Evolutionary conservation across 352 stramenopile genomes (phyloP), one percentile per base, ranked within the genome.

Genomic region (Pythium inflatum): DNA sequence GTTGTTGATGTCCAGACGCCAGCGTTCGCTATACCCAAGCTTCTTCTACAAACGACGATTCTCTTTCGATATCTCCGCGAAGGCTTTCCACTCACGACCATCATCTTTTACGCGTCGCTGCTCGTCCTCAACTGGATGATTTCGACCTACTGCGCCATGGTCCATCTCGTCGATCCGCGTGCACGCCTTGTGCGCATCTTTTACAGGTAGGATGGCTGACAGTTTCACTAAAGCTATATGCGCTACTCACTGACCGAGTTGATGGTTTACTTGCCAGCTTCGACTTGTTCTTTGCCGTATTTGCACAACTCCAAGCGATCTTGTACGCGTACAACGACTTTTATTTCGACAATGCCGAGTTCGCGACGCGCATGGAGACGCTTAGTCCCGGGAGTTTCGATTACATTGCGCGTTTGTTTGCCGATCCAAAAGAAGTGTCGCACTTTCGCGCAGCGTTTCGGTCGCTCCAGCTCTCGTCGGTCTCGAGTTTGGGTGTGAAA

Each of bases 271-370:
- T n/a, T n/a, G n/a, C n/a, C 33, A 50, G 34, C 8, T 89, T 87
- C 46, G 78, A 90, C 18, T 31, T 90, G 41, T 88, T 90, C 49
- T 90, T 90, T 62, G 82, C 78, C 3, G 82, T 85, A 16, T 87
- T 90, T 48, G 76, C 80, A 31, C 80, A 76, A 4, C 45, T 88
- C 1, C 55, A 79, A 22, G 76, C 85, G 14, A 58, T 90, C 2
- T 48, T 74, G 3, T 85, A 80, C 46, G 75, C 77, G 5, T 79
- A 82, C 43, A 60, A 79, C 45, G 69, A 66, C 3, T 90, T 90
- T 30, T 11, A 75, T n/a, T 83, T 88, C 30, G 70, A 87, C 20
- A 67, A 68, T 9, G 71, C 45, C n/a, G 78, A 59, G 5, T 87
- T 85, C 30, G 54, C 14, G 25, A 83, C 73, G 1, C 77, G 74